These are phyloP conservation scores for Fraxinus sp. DNA, from an alignment of 305 asterid genomes.

Conservation along the genomic window DNA sequence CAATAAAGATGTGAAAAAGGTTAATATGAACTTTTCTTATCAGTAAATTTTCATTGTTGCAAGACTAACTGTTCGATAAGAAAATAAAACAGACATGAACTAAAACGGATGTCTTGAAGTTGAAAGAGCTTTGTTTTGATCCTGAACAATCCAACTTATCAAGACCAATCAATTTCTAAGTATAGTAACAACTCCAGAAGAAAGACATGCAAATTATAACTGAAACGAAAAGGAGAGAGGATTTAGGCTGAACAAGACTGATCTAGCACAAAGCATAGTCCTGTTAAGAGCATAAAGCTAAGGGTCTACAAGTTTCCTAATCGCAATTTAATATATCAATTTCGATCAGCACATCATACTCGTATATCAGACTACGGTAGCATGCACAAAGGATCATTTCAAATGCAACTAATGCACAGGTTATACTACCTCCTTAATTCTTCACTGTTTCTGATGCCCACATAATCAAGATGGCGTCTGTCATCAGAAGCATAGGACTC, in stretches of 20 bases:
- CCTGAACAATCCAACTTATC: background rate
- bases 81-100: background rate
- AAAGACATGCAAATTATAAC: background rate
- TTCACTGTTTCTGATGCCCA: conserved; percentile 83
- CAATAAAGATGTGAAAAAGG: background rate
- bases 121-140: background rate
- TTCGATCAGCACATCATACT: background rate
- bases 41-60: background rate
- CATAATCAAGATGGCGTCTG: conserved; percentile 57
- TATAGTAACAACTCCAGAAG: background rate
- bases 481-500: conserved; percentile 82
- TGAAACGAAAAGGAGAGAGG: background rate
- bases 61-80: background rate
- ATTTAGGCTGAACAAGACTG: background rate
- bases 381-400: background rate
- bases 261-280: background rate
- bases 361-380: background rate
- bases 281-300: background rate
- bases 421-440: conserved; percentile 74
- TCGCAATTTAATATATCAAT: background rate
- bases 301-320: background rate
- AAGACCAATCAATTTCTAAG: background rate
- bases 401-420: background rate
- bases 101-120: background rate
- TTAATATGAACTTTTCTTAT: background rate